phyloP scores from a whole-genome alignment of 768 basidiomycete genomes.

The Naganishia friedmannii region DNA sequence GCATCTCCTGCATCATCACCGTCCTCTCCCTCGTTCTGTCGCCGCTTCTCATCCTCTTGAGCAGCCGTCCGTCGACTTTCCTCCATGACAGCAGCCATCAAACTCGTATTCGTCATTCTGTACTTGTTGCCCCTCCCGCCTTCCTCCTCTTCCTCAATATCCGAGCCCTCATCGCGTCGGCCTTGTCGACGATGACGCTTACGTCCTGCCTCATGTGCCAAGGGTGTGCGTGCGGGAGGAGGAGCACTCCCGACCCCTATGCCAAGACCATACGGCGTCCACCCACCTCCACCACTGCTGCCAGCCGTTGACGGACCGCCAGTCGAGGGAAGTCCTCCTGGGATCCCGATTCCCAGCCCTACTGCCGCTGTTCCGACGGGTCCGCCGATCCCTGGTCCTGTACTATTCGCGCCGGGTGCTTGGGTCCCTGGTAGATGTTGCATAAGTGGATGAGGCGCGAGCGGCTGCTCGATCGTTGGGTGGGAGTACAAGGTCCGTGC shows the following conservation, averaged over 20 bases:
- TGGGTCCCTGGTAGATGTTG: constrained; percentile 17
- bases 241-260: constrained; percentile 11
- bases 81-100: constrained; percentile 23
- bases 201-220: background rate
- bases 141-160: background rate
- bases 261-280: constrained; percentile 8
- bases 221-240: background rate
- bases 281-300: background rate
- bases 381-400: too few relatives aligned
- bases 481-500: constrained; percentile 23
- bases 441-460: constrained; percentile 21
- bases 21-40: background rate
- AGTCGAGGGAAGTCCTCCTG: background rate
- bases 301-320: background rate
- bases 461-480: constrained; percentile 19
- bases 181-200: background rate
- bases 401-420: background rate
- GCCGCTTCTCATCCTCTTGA: constrained; percentile 9
- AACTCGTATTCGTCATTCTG: constrained; percentile 20
- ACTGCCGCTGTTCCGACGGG: background rate
- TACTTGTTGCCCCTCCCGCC: constrained; percentile 10
- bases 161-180: background rate
- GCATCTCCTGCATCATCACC: constrained; percentile 1
- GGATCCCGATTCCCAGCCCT: background rate
- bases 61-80: constrained; percentile 20